Conservation (phyloP, 192 early-diverging fungal species). For the Backusella tuberculispora region DNA sequence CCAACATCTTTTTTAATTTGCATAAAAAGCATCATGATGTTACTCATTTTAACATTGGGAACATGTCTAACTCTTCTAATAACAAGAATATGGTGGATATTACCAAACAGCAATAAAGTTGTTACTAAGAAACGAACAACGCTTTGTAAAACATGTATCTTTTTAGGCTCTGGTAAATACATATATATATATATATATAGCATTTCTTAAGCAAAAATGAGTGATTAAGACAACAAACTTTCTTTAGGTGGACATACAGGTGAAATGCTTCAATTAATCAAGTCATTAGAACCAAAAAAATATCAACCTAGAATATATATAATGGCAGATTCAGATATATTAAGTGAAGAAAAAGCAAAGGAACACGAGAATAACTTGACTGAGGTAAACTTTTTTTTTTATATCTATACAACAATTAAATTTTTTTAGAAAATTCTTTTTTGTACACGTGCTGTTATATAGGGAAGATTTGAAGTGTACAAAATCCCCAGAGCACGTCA, state of each 20-base stretch:
- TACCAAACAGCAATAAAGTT: not conserved
- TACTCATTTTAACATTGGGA: not conserved
- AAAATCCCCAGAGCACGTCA: conserved; percentile 73
- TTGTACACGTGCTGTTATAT: not conserved
- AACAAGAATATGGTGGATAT: not conserved
- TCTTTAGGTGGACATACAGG: conserved; percentile 84
- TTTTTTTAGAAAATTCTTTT: not conserved
- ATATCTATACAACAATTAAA: not conserved
- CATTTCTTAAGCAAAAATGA: conserved; percentile 27
- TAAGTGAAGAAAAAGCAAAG: conserved; percentile 60
- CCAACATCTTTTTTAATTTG: not conserved
- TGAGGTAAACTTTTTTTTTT: too few relatives aligned
- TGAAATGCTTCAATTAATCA: conserved; percentile 84
- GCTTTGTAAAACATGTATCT: conserved; percentile 43
- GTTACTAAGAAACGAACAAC: conserved; percentile 20
- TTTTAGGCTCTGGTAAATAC: conserved; percentile 39
- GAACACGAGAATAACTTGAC: conserved; percentile 47
- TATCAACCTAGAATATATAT: conserved; percentile 76
- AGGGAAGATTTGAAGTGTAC: conserved; percentile 20
- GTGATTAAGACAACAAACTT: not conserved
- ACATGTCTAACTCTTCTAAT: not conserved
- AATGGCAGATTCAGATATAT: conserved; percentile 66
- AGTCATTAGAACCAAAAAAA: conserved; percentile 55
- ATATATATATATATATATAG: conserved; percentile 10
- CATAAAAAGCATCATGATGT: not conserved